Percentiles rank a stretch among this genome's conserved stretches.
These are phyloP conservation scores for Trichaptum fuscoviolaceum DNA, from an alignment of 768 basidiomycete genomes.

Conservation along the genomic window DNA sequence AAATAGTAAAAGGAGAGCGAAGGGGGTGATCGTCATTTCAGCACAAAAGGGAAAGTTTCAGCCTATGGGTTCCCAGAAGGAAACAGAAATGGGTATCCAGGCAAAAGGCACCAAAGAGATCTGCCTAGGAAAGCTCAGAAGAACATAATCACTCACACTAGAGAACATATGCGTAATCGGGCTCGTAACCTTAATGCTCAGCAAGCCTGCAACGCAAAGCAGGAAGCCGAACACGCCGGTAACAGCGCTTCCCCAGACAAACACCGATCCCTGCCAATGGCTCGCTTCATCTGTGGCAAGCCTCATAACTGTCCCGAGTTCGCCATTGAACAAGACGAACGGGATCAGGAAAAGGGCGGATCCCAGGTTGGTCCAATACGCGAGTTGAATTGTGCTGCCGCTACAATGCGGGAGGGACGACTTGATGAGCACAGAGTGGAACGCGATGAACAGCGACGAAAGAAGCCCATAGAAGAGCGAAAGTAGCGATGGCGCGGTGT, in stretches of 20 bases:
- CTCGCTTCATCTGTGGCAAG: constrained; percentile 29
- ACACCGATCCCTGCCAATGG: constrained; percentile 47
- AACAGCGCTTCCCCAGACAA: constrained; percentile 58
- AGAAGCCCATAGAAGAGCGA: constrained; percentile 66
- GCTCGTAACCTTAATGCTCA: constrained; percentile 79
- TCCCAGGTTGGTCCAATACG: constrained; percentile 75
- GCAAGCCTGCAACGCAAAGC: constrained; percentile 70
- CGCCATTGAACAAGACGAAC: constrained; percentile 54
- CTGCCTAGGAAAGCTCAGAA: not conserved
- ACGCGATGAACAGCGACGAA: constrained; percentile 69
- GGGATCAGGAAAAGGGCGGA: constrained; percentile 62
- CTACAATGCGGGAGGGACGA: constrained; percentile 60
- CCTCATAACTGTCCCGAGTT: constrained; percentile 36
- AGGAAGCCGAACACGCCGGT: constrained; percentile 80
- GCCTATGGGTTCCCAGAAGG: not conserved
- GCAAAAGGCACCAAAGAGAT: not conserved
- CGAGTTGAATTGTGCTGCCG: constrained; percentile 67
- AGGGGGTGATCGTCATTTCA: not conserved
- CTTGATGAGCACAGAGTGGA: constrained; percentile 75
- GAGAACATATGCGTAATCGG: constrained; percentile 87
- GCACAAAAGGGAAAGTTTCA: not conserved
- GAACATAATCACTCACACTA: constrained; percentile 41
- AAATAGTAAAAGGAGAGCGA: not conserved
- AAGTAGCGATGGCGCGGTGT: constrained; percentile 41
- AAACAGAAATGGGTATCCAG: not conserved